phyloP scores from a whole-genome alignment of 768 basidiomycete genomes.

The Crucibulum laeve region DNA sequence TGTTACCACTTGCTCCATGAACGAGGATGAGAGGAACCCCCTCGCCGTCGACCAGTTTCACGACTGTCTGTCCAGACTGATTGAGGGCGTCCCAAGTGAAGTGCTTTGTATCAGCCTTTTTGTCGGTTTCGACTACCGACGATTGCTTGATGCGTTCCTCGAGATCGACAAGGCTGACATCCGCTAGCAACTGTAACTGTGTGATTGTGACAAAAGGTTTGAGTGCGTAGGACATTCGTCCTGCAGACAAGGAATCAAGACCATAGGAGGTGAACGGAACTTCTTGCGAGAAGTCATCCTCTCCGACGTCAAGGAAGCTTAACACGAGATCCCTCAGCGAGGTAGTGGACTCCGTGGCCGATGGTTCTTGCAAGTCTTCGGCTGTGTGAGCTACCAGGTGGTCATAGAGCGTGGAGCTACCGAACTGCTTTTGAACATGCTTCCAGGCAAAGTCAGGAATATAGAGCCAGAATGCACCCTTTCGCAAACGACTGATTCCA shows the following conservation, averaged over 20 bases:
- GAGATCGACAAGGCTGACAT: constrained; percentile 25
- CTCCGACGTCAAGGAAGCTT: constrained; percentile 22
- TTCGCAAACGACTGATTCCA: constrained; percentile 20
- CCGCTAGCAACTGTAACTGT: constrained; percentile 31
- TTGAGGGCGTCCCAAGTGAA: neutral
- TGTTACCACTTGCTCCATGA: constrained; percentile 7
- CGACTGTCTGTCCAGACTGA: constrained; percentile 2
- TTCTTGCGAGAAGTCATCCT: constrained; percentile 27
- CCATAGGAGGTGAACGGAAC: constrained; percentile 38
- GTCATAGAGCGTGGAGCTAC: constrained; percentile 10
- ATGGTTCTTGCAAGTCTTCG: neutral
- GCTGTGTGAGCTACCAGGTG: constrained; percentile 13
- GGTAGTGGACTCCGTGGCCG: constrained; percentile 2
- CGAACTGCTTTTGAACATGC: constrained; percentile 4
- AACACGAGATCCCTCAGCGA: constrained; percentile 12
- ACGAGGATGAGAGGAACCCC: constrained; percentile 10
- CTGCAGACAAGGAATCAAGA: constrained; percentile 36
- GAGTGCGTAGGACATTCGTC: constrained; percentile 28
- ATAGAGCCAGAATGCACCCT: constrained; percentile 18
- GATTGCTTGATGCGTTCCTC: neutral
- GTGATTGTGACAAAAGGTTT: constrained; percentile 21
- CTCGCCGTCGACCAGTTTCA: constrained; percentile 6
- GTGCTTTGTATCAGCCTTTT: no score
- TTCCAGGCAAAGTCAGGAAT: constrained; percentile 30
- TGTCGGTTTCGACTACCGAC: no score